Conservation (phyloP, 306 rosid species). For the Chamaecrista fasciculata region DNA sequence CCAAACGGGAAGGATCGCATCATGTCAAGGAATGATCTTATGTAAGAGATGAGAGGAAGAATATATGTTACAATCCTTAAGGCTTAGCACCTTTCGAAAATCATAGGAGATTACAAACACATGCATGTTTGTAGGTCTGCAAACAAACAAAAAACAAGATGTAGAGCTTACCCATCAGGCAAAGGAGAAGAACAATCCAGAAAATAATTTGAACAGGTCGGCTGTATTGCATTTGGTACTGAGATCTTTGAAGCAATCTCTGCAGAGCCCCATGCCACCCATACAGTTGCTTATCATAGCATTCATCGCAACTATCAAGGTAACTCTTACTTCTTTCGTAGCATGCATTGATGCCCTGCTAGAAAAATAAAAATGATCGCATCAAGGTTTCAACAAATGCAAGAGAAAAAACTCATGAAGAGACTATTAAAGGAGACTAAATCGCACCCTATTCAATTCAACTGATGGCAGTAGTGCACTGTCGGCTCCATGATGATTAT, state of each 20-base stretch:
- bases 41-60: no score
- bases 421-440: conserved; percentile 23
- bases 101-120: conserved; percentile 8
- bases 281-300: conserved; percentile 69
- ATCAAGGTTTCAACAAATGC: conserved; percentile 5
- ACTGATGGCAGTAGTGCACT: conserved; percentile 43
- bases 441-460: conserved; percentile 61
- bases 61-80: conserved; percentile 7
- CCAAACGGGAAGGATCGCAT: no score
- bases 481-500: conserved; percentile 49
- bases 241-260: conserved; percentile 89
- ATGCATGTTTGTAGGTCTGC: background rate
- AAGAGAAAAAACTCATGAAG: conserved; percentile 1
- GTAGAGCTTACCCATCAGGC: conserved; percentile 68
- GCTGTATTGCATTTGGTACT: conserved; percentile 81
- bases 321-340: conserved; percentile 66
- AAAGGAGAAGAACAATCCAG: conserved; percentile 62
- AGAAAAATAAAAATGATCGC: conserved; percentile 6
- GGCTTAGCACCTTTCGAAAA: background rate
- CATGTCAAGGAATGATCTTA: no score
- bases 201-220: conserved; percentile 59
- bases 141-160: conserved; percentile 12
- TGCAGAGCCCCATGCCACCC: conserved; percentile 92
- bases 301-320: conserved; percentile 62
- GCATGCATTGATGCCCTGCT: conserved; percentile 50